Evolutionary conservation across 1,284 basidiomycete genomes (phyloP).

Genomic region (Pterulicium gracile): DNA sequence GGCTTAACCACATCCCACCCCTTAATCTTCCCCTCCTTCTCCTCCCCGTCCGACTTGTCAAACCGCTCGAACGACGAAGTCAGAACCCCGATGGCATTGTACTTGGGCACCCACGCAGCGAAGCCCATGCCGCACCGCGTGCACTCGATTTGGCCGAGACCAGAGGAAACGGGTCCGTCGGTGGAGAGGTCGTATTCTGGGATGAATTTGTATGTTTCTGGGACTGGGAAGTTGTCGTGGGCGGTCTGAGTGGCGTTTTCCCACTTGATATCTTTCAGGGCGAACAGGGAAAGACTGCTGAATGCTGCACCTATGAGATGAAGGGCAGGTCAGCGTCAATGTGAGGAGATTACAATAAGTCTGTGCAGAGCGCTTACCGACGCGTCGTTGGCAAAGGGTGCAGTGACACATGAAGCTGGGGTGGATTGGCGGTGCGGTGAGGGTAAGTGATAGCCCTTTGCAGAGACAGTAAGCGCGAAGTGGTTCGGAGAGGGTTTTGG

Average conservation of each 20-base stretch:
- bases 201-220: background rate
- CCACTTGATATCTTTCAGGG: background rate
- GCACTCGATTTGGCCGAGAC: background rate
- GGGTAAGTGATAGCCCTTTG: background rate
- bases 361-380: background rate
- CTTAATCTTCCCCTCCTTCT: background rate
- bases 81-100: background rate
- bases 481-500: background rate
- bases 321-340: background rate
- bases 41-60: background rate
- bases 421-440: background rate
- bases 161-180: background rate
- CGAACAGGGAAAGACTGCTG: background rate
- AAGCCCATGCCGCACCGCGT: background rate
- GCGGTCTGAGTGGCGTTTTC: background rate
- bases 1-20: slow-evolving; percentile 1
- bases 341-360: background rate
- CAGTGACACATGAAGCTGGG: background rate
- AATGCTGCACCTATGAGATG: background rate
- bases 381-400: background rate
- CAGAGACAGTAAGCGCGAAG: background rate
- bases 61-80: background rate
- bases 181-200: background rate
- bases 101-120: background rate
- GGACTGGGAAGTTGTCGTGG: background rate